Evolutionary conservation across 2,329 filamentous ascomycete genomes (phyloP).

Genomic region (Exserohilum rostratum): DNA sequence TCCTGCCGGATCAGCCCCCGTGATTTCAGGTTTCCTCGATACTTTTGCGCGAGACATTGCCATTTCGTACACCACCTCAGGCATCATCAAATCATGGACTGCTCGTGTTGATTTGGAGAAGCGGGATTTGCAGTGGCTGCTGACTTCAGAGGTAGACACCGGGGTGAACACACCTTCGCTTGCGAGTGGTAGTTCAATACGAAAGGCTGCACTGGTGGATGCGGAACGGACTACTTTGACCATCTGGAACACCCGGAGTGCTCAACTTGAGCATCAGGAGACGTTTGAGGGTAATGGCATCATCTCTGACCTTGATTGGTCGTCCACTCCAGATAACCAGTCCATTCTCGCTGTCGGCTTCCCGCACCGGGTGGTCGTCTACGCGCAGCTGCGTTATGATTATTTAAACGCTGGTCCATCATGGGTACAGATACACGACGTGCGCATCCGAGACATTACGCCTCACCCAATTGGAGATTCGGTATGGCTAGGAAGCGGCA

Average conservation of each 20-base stretch:
- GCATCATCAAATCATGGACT: slow-evolving; percentile 83
- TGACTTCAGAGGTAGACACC: slow-evolving; percentile 82
- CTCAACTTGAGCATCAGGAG: slow-evolving; percentile 80
- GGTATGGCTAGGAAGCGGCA: slow-evolving; percentile 84
- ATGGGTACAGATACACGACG: slow-evolving; percentile 84
- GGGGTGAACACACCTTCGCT: slow-evolving; percentile 74
- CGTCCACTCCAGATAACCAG: slow-evolving; percentile 85
- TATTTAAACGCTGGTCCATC: slow-evolving; percentile 88
- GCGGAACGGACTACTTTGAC: slow-evolving; percentile 74
- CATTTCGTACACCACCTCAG: slow-evolving; percentile 79
- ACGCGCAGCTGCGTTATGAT: slow-evolving; percentile 89
- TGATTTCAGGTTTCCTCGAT: slow-evolving; percentile 80
- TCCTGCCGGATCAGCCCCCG: slow-evolving; percentile 75
- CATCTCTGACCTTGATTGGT: slow-evolving; percentile 91
- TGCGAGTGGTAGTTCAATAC: slow-evolving; percentile 82
- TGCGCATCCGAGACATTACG: slow-evolving; percentile 79
- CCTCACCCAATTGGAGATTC: slow-evolving; percentile 92
- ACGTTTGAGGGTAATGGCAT: slow-evolving; percentile 73
- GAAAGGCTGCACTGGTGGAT: slow-evolving; percentile 85
- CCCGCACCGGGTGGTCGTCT: slow-evolving; percentile 78
- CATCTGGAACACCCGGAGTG: slow-evolving; percentile 87
- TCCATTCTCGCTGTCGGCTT: slow-evolving; percentile 93
- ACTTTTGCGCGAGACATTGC: slow-evolving; percentile 85
- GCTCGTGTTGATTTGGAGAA: slow-evolving; percentile 69
- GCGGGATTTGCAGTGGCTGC: slow-evolving; percentile 76